A percentile compares a stretch with the other conserved stretches of the same genome.
Conservation (phyloP, 2,329 filamentous ascomycete genomes). For the Stachybotrys echinatus region DNA sequence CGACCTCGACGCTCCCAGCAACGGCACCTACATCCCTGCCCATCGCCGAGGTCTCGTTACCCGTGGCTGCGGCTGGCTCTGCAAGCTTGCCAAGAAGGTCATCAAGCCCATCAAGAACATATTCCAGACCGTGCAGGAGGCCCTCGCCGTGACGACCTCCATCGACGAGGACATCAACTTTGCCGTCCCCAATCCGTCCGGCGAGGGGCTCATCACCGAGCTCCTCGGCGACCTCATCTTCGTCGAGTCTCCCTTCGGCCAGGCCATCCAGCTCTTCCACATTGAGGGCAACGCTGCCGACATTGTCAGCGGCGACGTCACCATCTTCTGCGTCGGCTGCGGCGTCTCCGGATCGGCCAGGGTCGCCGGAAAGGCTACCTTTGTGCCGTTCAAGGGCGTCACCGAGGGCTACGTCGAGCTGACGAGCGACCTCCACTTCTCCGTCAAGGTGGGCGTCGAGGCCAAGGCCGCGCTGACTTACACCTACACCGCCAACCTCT, state of each 20-base stretch:
- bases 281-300: conserved; percentile 9
- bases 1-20: not conserved
- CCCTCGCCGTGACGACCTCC: conserved; percentile 5
- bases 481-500: conserved; percentile 13
- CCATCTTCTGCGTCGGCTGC: conserved; percentile 23
- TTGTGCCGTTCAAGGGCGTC: conserved; percentile 16
- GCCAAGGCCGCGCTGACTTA: conserved; percentile 15
- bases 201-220: conserved; percentile 5
- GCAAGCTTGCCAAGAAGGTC: conserved; percentile 1
- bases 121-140: conserved; percentile 3
- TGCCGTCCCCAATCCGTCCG: conserved; percentile 12
- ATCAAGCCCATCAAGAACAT: not conserved
- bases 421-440: conserved; percentile 15
- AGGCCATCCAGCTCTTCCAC: conserved; percentile 20
- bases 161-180: conserved; percentile 11
- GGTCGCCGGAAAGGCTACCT: conserved; percentile 18
- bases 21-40: not conserved
- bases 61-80: conserved; percentile 6
- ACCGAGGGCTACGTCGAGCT: conserved; percentile 17
- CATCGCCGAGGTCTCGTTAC: conserved; percentile 2
- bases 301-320: conserved; percentile 3
- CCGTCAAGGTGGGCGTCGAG: conserved; percentile 23
- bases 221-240: conserved; percentile 13
- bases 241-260: conserved; percentile 20
- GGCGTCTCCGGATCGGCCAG: conserved; percentile 18